Evolutionary conservation across 2,329 filamentous ascomycete species (phyloP), one percentile per base, ranked within the genome.

Genomic region (Ophiosphaerella korrae): DNA sequence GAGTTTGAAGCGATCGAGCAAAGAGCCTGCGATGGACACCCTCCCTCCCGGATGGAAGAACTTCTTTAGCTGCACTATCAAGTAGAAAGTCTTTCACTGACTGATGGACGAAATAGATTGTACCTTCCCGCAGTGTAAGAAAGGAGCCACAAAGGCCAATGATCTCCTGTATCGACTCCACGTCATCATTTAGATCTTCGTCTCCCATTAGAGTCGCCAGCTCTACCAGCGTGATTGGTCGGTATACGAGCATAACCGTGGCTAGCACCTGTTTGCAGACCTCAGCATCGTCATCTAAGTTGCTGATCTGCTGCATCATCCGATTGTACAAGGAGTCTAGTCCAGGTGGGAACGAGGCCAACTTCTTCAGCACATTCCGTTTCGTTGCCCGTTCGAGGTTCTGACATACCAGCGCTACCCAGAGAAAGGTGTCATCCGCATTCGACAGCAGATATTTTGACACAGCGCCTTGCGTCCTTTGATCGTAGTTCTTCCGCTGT

Each of bases 81-180:
- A 73, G 24, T 1, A 80, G 47, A 53, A 66, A 77, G 13, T 80
- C 77, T 52, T 77, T 77, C 0, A 75, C 78, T 2, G 76, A 79
- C 48, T 77, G 71, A 29, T 57, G 39, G 8, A 49, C 32, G 23
- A 49, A 34, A 21, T 38, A 50, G 5, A 50, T 32, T 5, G 11
- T 26, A 9, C 29, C 73, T 44, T 33, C 60, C 61, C 31, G 75
- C 2, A 45, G 13, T 2, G 64, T 75, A 0, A 80, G 56, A 45
- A 79, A 76, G 6, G 73, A 79, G 23, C 74, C 73, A 52, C 74
- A 79, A 2, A 32, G 37, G 11, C 7, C 26, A 14, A 53, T 45
- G 14, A 52, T 43, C 38, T 45, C 45, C 41, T 26, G 33, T 12
- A 47, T 39, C 24, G 39, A 11, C 21, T 41, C 5, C 3, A 21